A percentile compares a stretch with the other conserved stretches of the same genome.
Conservation (phyloP, 1,284 basidiomycete species). For the Pseudozyma thailandica region DNA sequence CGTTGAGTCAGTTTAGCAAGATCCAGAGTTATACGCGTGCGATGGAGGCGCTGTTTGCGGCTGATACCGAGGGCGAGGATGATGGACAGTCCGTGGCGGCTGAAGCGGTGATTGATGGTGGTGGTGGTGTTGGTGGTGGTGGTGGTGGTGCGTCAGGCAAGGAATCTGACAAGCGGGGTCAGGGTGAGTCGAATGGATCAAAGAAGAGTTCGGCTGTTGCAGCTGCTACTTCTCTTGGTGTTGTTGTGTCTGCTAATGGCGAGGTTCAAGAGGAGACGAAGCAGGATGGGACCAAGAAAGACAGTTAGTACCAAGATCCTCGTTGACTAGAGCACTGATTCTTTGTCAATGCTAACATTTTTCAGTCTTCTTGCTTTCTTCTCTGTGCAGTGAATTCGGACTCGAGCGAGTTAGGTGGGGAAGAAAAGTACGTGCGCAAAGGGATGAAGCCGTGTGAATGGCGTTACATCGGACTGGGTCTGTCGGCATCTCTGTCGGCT, state of each 20-base stretch:
- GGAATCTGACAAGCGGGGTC: neutral
- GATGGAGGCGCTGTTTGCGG: slow-evolving; percentile 76
- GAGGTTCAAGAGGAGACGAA: neutral
- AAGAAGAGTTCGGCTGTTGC: slow-evolving; percentile 4
- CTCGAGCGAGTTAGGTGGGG: too few relatives aligned
- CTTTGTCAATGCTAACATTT: slow-evolving; percentile 1
- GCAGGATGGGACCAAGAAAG: slow-evolving; percentile 5
- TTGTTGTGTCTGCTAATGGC: slow-evolving; percentile 1
- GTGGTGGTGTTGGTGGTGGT: too few relatives aligned
- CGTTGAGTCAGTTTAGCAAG: slow-evolving; percentile 83
- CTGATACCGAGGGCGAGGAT: slow-evolving; percentile 74
- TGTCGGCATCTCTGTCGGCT: slow-evolving; percentile 8
- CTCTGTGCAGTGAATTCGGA: slow-evolving; percentile 7
- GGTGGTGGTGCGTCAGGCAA: neutral
- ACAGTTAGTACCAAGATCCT: slow-evolving; percentile 21
- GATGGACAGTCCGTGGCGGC: slow-evolving; percentile 42
- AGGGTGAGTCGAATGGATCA: neutral
- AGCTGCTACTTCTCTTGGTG: slow-evolving; percentile 10
- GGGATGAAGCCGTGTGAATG: slow-evolving; percentile 34
- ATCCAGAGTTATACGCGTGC: slow-evolving; percentile 78
- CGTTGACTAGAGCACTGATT: neutral
- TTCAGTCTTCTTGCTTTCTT: neutral
- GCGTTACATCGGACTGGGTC: slow-evolving; percentile 28
- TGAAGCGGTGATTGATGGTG: neutral
- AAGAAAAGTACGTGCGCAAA: slow-evolving; percentile 26